Base-by-base conservation (phyloP, 2,329 filamentous ascomycete genomes). In the Penicillium paneum region DNA sequence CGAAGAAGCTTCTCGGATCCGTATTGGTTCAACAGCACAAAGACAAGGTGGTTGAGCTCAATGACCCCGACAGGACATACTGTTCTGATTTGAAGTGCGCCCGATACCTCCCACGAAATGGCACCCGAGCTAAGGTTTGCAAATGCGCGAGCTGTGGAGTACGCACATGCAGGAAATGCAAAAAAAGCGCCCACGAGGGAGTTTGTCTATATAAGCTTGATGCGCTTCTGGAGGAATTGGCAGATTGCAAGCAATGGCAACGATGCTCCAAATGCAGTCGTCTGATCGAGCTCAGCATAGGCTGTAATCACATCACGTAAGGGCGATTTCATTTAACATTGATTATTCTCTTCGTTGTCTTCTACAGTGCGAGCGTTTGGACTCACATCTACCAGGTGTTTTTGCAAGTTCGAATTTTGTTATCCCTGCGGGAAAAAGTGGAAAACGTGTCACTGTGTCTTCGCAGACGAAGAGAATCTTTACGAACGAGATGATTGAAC, bases 271-370 rank as follows among this genome's bases (percentile, higher is more conserved):
- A 35, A 8, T 53, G 50, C 29, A 21, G 35, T 32, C 50, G 50
- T 21, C 26, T 53, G 36, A 48, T 48, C 35, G 50, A 53, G 36
- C 50, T 48, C 13, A 19, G 24, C 8, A 48, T 24, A 17, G 50
- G 50, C 12, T 53, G 50, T 35, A 19, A 35, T 32, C 50, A 53
- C 10, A 53, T 53, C 29, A 53, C 6, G 50, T 49, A 49, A 53
- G 43, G 6, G 10, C 3, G 8, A 21, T 48, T 28, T 34, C 13
- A n/a, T 36, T 26, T 46, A 2, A 17, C 5, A 8, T 17, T 21
- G 1, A 15, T 31, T 8, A 12, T 29, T 7, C 3, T 31, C 26
- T 21, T 40, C n/a, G 6, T 7, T 3, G 17, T 11, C 7, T 26
- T 28, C 28, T 11, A 35, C 8, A n/a, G 34, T 13, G 17, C 8